phyloP scores from a whole-genome alignment of 139 green algal species.

The Axilococcus clingmanii region DNA sequence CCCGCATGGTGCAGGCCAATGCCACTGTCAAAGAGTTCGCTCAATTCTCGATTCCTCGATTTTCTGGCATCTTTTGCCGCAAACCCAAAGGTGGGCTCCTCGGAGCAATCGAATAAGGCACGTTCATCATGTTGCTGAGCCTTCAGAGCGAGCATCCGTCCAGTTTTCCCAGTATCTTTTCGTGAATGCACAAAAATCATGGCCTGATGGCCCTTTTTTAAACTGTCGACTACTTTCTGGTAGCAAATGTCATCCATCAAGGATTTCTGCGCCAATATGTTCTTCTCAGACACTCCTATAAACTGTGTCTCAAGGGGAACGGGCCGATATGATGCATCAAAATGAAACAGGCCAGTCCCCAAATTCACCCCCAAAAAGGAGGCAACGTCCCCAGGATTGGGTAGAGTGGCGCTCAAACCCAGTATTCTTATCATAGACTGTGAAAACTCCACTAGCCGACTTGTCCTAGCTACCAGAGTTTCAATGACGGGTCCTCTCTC shows the following conservation, averaged over 20 bases:
- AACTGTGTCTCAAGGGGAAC: constrained; percentile 89
- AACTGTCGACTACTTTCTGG: constrained; percentile 69
- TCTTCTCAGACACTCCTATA: constrained; percentile 81
- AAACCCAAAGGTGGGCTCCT: constrained; percentile 9
- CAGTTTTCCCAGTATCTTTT: constrained; percentile 95
- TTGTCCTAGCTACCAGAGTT: constrained; percentile 89
- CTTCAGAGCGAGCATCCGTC: constrained; percentile 52
- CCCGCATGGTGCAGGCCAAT: constrained; percentile 95
- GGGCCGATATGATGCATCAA: constrained; percentile 88
- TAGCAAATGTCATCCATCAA: constrained; percentile 89
- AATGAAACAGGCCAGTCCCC: constrained; percentile 84
- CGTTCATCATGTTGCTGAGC: constrained; percentile 41
- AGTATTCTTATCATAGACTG: constrained; percentile 99
- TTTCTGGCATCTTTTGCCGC: constrained; percentile 67
- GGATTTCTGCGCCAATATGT: constrained; percentile 58
- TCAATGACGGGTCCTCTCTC: constrained; percentile 96
- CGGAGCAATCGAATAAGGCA: constrained; percentile 50
- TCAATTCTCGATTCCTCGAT: constrained; percentile 79
- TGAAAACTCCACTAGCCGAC: constrained; percentile 82
- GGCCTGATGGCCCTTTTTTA: constrained; percentile 82
- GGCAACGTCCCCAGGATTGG: constrained; percentile 93
- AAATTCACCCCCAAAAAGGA: constrained; percentile 75
- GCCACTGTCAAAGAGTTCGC: constrained; percentile 72
- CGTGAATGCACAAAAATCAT: constrained; percentile 99
- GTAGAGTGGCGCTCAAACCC: constrained; percentile 92